Evolutionary conservation across 2,329 filamentous ascomycete species (phyloP).

Genomic region (Sphaerulina vaccinii): DNA sequence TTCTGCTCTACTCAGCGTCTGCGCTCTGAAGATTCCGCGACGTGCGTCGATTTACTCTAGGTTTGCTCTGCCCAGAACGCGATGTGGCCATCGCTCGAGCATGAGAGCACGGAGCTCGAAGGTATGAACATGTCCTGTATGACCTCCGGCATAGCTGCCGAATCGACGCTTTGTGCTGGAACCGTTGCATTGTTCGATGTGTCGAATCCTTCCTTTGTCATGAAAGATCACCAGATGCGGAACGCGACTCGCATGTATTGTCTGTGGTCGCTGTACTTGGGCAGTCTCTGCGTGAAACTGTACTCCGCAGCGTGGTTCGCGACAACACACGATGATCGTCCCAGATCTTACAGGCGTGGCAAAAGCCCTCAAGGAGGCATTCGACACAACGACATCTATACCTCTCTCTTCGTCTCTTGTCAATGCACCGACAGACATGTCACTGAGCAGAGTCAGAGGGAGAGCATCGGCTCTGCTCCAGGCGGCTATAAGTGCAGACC

Average conservation of each 20-base stretch:
- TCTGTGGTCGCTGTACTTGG: background rate
- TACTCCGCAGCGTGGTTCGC: background rate
- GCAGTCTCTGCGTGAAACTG: background rate
- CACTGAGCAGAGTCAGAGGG: background rate
- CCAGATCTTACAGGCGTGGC: constrained; percentile 21
- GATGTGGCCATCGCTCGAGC: too few relatives aligned
- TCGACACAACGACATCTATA: constrained; percentile 4
- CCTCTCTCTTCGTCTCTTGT: background rate
- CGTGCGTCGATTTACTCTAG: too few relatives aligned
- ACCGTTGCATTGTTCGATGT: background rate
- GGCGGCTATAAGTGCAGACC: background rate
- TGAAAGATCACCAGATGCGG: background rate
- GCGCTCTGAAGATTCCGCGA: too few relatives aligned
- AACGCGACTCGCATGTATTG: background rate
- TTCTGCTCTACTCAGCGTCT: background rate
- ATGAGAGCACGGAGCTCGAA: too few relatives aligned
- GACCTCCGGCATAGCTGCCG: background rate
- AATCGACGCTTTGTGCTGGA: background rate
- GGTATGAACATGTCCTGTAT: too few relatives aligned
- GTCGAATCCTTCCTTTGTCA: background rate
- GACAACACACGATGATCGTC: constrained; percentile 21
- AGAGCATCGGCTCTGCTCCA: background rate
- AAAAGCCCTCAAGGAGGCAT: constrained; percentile 13
- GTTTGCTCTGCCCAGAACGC: too few relatives aligned
- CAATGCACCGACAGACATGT: background rate